Percentiles rank a stretch among this genome's conserved stretches.
These are phyloP conservation scores for Hypomyces perniciosus DNA, from an alignment of 2,329 filamentous ascomycete genomes.

Conservation along the genomic window DNA sequence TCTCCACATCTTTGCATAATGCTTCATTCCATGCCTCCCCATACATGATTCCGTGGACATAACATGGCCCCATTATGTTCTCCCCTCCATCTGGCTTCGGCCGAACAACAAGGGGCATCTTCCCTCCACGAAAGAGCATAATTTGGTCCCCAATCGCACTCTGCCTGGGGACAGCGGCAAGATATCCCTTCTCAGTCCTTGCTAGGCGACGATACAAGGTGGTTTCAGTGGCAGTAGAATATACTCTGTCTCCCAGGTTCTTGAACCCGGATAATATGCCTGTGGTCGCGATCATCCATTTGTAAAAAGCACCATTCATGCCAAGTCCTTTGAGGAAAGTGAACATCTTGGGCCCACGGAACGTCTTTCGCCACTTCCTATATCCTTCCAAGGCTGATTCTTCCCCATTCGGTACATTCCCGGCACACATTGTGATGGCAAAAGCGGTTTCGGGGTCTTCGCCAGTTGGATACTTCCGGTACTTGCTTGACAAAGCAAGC, in stretches of 20 bases:
- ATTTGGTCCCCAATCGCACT: conserved; percentile 5
- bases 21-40: conserved; percentile 2
- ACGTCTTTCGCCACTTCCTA: conserved; percentile 3
- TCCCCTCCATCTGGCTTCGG: neutral
- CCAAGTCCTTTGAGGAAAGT: conserved; percentile 2
- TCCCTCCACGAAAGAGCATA: conserved; percentile 1
- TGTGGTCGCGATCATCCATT: neutral
- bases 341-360: conserved; percentile 3
- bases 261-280: conserved; percentile 1
- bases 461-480: conserved; percentile 4
- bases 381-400: neutral
- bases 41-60: conserved; percentile 8
- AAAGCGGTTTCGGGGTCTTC: conserved; percentile 8
- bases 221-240: conserved; percentile 3
- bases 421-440: conserved; percentile 7
- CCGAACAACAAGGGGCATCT: conserved; percentile 2
- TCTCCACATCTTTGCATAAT: neutral
- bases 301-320: conserved; percentile 3
- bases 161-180: conserved; percentile 2
- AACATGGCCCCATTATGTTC: neutral
- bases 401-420: neutral
- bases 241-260: conserved; percentile 1
- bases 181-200: conserved; percentile 8
- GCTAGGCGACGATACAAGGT: conserved; percentile 6
- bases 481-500: neutral